Conservation (phyloP, 1,284 basidiomycete genomes). For the Pascua guehoae region DNA sequence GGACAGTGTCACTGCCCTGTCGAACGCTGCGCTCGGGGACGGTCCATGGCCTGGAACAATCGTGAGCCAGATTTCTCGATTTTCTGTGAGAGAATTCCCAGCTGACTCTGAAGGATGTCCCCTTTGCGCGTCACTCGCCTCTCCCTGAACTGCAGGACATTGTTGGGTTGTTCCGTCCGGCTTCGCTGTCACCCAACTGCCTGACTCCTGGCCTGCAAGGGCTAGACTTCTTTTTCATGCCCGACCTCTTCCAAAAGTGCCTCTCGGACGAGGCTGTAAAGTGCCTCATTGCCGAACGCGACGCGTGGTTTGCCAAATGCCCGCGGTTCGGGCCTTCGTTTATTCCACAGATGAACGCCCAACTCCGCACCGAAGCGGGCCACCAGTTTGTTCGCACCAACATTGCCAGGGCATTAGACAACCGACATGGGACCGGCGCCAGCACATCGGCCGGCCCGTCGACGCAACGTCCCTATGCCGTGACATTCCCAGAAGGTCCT, state of each 20-base stretch:
- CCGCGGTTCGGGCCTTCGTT: no score
- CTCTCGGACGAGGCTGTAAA: conserved; percentile 42
- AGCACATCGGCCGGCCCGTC: no score
- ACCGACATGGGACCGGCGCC: no score
- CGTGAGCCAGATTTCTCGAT: conserved; percentile 21
- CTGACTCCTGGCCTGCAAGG: conserved; percentile 57
- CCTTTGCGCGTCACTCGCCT: conserved; percentile 77
- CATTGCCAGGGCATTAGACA: no score
- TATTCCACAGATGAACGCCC: no score
- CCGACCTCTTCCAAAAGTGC: conserved; percentile 58
- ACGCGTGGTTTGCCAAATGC: no score
- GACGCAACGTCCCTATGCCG: no score
- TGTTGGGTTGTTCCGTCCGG: conserved; percentile 72
- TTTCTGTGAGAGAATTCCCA: not conserved
- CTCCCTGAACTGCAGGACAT: conserved; percentile 77
- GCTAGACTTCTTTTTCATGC: conserved; percentile 59
- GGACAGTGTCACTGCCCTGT: conserved; percentile 20
- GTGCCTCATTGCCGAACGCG: no score
- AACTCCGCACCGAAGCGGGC: no score
- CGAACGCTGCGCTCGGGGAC: conserved; percentile 27
- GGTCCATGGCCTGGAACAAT: conserved; percentile 38
- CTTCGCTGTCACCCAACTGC: conserved; percentile 71
- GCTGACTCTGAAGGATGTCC: conserved; percentile 61
- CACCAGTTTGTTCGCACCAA: no score
- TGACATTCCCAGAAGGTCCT: no score